Evolutionary conservation across 208 protist genomes (phyloP).

Genomic region (Crithidia brevicula): DNA sequence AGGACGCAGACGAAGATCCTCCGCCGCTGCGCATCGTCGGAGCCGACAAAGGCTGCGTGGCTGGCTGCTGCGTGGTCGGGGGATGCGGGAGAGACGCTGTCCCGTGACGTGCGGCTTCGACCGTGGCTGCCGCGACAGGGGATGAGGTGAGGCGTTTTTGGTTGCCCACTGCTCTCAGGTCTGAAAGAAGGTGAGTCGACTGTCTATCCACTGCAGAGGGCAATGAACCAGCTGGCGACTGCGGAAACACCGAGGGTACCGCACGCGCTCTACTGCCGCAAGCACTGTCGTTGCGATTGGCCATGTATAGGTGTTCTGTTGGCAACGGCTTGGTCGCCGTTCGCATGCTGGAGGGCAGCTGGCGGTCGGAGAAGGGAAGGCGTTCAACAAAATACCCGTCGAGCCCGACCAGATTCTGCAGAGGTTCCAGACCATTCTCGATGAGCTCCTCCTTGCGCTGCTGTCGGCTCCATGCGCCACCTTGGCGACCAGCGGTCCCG

Average conservation of each 20-base stretch:
- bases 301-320: background rate
- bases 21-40: no score
- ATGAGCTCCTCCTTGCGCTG: slow-evolving; percentile 26
- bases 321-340: no score
- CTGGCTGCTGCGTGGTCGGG: no score
- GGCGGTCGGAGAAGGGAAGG: slow-evolving; percentile 17
- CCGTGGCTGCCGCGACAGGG: background rate
- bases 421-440: slow-evolving; percentile 21
- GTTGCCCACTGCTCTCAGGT: no score
- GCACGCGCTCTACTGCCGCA: no score
- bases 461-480: slow-evolving; percentile 1
- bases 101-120: background rate
- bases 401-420: slow-evolving; percentile 39
- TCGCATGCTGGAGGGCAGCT: background rate
- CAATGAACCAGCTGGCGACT: no score
- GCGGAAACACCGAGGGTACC: background rate
- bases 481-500: background rate
- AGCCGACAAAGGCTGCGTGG: no score
- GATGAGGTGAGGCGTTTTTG: no score
- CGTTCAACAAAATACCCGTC: slow-evolving; percentile 26
- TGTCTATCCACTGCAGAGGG: no score
- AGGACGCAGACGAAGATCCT: background rate
- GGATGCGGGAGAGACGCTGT: no score
- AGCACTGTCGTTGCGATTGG: no score
- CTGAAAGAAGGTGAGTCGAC: no score